A percentile compares a stretch with the other conserved stretches of the same genome.
Evolutionary conservation across 805 yeast genomes (phyloP).

Genomic region (Zygosaccharomyces gambellarensis): DNA sequence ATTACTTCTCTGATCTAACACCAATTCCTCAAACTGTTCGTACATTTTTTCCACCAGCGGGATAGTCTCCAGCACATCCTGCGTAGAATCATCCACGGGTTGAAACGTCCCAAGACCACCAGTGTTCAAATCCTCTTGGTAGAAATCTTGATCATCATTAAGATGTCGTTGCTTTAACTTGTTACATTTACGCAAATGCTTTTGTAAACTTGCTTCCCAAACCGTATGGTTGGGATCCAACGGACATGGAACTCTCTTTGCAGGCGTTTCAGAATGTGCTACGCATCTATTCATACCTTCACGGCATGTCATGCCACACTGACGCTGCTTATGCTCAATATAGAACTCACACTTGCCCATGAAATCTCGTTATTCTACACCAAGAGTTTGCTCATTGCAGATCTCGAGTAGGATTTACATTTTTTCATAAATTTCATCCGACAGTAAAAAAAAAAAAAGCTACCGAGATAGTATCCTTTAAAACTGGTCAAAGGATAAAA

Average conservation of each 20-base stretch:
- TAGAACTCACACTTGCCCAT: constrained; percentile 23
- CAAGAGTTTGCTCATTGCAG: not conserved
- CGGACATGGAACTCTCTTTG: constrained; percentile 62
- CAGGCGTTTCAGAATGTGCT: constrained; percentile 49
- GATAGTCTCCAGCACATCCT: constrained; percentile 27
- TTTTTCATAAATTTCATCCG: not conserved
- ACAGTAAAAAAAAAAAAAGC: not conserved
- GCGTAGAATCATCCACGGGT: constrained; percentile 6
- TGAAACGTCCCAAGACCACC: constrained; percentile 4
- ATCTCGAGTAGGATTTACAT: not conserved
- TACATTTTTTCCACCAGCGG: constrained; percentile 37
- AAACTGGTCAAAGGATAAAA: not conserved
- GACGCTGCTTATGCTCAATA: constrained; percentile 25
- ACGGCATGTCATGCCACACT: constrained; percentile 32
- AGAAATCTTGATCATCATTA: constrained; percentile 47
- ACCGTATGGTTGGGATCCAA: constrained; percentile 70
- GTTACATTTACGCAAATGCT: constrained; percentile 61
- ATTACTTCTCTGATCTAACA: constrained; percentile 25
- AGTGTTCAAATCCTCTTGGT: constrained; percentile 42
- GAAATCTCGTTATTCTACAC: not conserved
- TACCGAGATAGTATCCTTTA: too few relatives aligned
- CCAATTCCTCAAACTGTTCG: constrained; percentile 31
- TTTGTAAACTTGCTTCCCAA: constrained; percentile 51
- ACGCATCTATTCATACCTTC: constrained; percentile 48
- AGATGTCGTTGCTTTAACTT: constrained; percentile 35